Conservation (phyloP, 2,329 filamentous ascomycete species). For the Ophiostoma tasmaniense region DNA sequence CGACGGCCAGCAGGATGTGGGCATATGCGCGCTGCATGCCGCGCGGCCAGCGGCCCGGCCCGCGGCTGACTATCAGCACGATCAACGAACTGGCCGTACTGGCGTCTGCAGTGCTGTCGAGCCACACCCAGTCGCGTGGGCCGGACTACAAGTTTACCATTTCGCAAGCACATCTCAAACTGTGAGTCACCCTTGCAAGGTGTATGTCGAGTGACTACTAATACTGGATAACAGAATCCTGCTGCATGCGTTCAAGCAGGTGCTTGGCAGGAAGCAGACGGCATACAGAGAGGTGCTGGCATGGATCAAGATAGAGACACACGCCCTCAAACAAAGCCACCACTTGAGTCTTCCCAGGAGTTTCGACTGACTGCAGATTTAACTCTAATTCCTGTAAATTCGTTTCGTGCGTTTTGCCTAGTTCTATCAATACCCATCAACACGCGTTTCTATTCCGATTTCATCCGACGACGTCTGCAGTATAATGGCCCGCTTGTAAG, state of each 20-base stretch:
- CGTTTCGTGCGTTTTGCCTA: neutral
- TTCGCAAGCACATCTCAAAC: conserved; percentile 45
- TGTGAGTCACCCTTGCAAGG: neutral
- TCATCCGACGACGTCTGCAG: neutral
- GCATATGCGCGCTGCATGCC: conserved; percentile 54
- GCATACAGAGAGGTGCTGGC: conserved; percentile 53
- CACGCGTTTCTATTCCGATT: neutral
- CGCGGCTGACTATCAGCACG: conserved; percentile 55
- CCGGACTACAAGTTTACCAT: conserved; percentile 51
- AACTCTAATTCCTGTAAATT: too few relatives aligned
- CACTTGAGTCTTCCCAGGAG: conserved; percentile 15
- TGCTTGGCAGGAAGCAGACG: conserved; percentile 64
- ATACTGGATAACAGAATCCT: conserved; percentile 47
- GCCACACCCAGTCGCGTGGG: conserved; percentile 39
- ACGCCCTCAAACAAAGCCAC: conserved; percentile 27
- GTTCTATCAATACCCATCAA: neutral
- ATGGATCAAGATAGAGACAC: conserved; percentile 54
- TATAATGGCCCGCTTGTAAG: too few relatives aligned
- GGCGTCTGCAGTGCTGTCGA: conserved; percentile 55
- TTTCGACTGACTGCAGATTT: neutral
- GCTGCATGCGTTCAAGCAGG: conserved; percentile 58
- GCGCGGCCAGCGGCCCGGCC: conserved; percentile 44
- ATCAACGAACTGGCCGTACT: conserved; percentile 58
- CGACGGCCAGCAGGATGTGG: conserved; percentile 70
- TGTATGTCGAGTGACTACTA: neutral